Conservation (phyloP, 2,329 filamentous ascomycete species). For the Xylaria sp. region DNA sequence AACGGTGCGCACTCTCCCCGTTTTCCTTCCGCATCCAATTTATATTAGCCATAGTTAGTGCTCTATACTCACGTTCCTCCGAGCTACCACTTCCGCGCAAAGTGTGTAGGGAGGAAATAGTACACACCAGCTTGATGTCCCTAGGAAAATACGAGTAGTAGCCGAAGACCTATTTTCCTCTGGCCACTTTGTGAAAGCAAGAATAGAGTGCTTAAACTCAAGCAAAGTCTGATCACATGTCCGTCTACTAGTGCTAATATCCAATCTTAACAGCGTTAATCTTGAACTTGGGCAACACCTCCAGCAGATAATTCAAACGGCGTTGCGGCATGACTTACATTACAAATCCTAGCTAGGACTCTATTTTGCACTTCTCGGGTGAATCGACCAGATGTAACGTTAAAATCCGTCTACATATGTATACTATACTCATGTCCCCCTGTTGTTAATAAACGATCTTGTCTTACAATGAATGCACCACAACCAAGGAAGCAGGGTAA, state of each 20-base stretch:
- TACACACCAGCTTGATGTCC: not conserved
- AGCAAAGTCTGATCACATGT: not conserved
- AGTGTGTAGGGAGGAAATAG: not conserved
- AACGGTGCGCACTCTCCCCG: too few species aligned
- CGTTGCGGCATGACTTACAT: not conserved
- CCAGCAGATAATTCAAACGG: not conserved
- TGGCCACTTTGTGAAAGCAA: too few species aligned
- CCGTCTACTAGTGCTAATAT: not conserved
- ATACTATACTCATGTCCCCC: not conserved
- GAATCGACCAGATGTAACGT: not conserved
- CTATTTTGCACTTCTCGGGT: not conserved
- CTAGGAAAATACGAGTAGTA: not conserved
- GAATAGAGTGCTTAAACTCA: too few species aligned
- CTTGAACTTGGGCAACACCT: not conserved
- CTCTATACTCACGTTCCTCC: not conserved
- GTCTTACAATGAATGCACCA: not conserved
- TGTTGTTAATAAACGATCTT: not conserved
- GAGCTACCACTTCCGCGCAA: not conserved
- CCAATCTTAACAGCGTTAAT: not conserved
- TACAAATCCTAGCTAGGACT: slow-evolving; percentile 3
- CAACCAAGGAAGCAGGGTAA: not conserved
- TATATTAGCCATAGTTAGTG: too few species aligned
- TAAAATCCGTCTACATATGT: not conserved
- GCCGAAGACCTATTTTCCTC: not conserved
- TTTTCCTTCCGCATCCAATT: not conserved